phyloP scores from a whole-genome alignment of 2,329 filamentous ascomycete species.

The Neurospora crassa region DNA sequence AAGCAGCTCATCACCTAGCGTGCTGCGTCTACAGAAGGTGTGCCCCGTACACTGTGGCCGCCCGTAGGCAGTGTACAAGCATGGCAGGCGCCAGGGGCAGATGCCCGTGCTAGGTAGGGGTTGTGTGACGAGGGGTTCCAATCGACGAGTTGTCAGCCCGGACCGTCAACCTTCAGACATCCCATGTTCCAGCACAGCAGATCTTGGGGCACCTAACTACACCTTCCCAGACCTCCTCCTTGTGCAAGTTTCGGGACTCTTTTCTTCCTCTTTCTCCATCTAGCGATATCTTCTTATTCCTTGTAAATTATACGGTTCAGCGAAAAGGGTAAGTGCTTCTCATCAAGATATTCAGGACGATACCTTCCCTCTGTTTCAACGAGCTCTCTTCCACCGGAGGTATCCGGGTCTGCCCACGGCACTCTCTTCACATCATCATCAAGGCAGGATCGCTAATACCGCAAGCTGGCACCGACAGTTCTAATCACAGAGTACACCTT shows the following conservation, averaged over 20 bases:
- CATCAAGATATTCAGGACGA: background rate
- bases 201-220: background rate
- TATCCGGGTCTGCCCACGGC: background rate
- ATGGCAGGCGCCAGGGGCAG: background rate
- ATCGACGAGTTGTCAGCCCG: background rate
- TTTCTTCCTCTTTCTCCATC: background rate
- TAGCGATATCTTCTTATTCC: background rate
- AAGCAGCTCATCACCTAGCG: background rate
- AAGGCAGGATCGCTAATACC: background rate
- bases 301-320: background rate
- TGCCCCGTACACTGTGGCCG: background rate
- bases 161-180: background rate
- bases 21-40: background rate
- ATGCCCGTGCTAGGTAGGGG: background rate
- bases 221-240: background rate
- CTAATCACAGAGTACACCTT: background rate
- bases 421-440: background rate
- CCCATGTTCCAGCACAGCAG: background rate
- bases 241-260: background rate
- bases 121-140: background rate
- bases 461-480: background rate
- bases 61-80: background rate
- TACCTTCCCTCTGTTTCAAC: background rate
- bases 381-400: background rate
- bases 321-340: background rate